Evolutionary conservation across 1,139 yeast species (phyloP), one percentile per base, ranked within the genome.

Genomic region (Kodamaea anthophila): DNA sequence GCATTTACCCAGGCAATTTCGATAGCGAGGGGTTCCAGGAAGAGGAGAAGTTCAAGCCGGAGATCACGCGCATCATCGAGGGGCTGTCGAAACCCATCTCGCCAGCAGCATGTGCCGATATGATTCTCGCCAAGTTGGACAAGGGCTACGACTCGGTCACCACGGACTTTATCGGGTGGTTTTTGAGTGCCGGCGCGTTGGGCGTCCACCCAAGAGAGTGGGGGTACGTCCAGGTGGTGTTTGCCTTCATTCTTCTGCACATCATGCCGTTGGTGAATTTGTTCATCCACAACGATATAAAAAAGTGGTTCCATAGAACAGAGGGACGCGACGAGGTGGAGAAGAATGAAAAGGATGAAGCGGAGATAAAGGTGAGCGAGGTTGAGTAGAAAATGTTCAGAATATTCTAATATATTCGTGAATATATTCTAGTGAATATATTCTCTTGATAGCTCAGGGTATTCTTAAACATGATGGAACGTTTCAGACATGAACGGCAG

Each of bases 81-180:
- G 98, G 98, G 1, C 68, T 94, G 1, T 81, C 94, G 10, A 53
- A 50, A 5, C 76, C 96, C 0, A 80, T 86, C 15, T 50, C 78
- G 1, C 79, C 83, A 2, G 79, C 71, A 12, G 60, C 63, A 28
- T 86, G 94, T 46, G 83, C 93, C 8, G 60, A 65, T 12, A 63
- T 70, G 11, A 69, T 91, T 2, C 47, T 87, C 15, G 58, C 60
- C 36, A 61, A 70, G 40, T 60, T 93, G 19, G 64, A 66, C 18
- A 54, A 58, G 23, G 97, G 97, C 1, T 72, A 77, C 33, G 81
- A 82, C 38, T 76, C 81, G 35, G 66, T 88, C 8, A 80, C 79
- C 31, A 88, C 97, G 1, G 98, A 93, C 52, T 58, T 72, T 18
- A 70, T 87, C 27, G 96, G 96, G 3, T 88, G 94, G 94, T 55